Percentiles rank a stretch among this genome's conserved stretches.
Evolutionary conservation across 2,329 filamentous ascomycete genomes (phyloP).

Genomic region (Torrubiella hemipterigena): DNA sequence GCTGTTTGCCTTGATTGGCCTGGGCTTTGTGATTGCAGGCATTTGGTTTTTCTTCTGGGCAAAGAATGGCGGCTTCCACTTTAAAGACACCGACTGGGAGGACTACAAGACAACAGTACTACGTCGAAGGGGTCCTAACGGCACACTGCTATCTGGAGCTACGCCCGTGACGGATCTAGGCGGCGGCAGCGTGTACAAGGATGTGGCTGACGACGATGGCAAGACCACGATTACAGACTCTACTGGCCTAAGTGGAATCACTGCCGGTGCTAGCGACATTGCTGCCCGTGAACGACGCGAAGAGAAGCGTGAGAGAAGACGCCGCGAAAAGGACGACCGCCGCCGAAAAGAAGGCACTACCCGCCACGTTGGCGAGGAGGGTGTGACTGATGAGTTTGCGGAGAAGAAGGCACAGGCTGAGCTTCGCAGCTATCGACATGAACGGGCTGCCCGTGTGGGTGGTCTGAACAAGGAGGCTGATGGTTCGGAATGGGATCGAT

Average conservation of each 20-base stretch:
- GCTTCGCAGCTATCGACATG: constrained; percentile 72
- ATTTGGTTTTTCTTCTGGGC: constrained; percentile 99
- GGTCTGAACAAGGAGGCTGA: constrained; percentile 78
- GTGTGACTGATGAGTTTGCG: constrained; percentile 49
- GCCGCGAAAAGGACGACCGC: constrained; percentile 20
- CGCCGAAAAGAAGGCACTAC: constrained; percentile 23
- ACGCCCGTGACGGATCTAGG: constrained; percentile 75
- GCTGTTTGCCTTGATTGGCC: constrained; percentile 74
- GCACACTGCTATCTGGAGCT: constrained; percentile 70
- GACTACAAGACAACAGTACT: constrained; percentile 96
- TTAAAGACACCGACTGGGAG: constrained; percentile 81
- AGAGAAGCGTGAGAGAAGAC: constrained; percentile 37
- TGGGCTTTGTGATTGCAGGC: constrained; percentile 56
- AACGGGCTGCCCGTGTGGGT: constrained; percentile 76
- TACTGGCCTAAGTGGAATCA: constrained; percentile 40
- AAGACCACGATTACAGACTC: constrained; percentile 33
- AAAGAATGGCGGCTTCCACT: constrained; percentile 88
- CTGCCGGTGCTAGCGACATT: constrained; percentile 44
- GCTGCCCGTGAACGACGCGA: constrained; percentile 43
- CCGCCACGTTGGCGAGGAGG: constrained; percentile 43
- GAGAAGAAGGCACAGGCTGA: constrained; percentile 55
- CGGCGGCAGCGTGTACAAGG: constrained; percentile 75
- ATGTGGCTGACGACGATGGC: constrained; percentile 43
- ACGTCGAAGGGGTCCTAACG: constrained; percentile 78
- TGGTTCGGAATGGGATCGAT: constrained; percentile 67